A percentile compares a stretch with the other conserved stretches of the same genome.
These are phyloP conservation scores for Mucor ambiguus DNA, from an alignment of 371 early-diverging fungal species.

Conservation along the genomic window DNA sequence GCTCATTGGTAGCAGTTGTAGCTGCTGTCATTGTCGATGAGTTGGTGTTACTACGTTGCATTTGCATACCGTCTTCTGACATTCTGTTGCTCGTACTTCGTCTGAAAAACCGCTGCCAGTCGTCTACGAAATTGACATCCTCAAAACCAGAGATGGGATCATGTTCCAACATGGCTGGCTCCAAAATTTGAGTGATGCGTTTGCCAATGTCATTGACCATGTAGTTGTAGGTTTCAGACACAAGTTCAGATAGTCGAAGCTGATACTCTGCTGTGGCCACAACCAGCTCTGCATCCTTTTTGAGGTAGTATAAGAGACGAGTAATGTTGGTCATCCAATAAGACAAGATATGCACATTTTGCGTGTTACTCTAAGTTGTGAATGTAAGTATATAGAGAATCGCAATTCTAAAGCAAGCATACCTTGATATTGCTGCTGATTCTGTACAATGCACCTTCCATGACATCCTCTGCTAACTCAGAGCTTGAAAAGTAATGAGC, in stretches of 20 bases:
- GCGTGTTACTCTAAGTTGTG: slow-evolving; percentile 13
- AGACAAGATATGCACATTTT: slow-evolving; percentile 53
- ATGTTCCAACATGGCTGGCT: slow-evolving; percentile 71
- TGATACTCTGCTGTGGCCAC: slow-evolving; percentile 64
- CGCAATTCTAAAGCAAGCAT: too few species aligned
- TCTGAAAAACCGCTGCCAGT: slow-evolving; percentile 57
- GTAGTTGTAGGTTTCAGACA: slow-evolving; percentile 68
- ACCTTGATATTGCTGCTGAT: slow-evolving; percentile 48
- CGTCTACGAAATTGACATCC: slow-evolving; percentile 65
- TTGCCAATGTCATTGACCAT: slow-evolving; percentile 62
- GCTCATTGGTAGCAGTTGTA: neutral
- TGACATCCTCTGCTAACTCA: slow-evolving; percentile 72
- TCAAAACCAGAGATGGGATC: slow-evolving; percentile 70
- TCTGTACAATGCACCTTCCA: slow-evolving; percentile 60
- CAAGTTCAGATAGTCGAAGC: slow-evolving; percentile 65
- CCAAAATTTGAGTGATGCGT: slow-evolving; percentile 61
- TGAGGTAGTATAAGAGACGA: slow-evolving; percentile 77
- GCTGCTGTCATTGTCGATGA: slow-evolving; percentile 5
- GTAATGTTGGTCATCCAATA: slow-evolving; percentile 84
- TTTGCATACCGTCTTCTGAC: slow-evolving; percentile 1
- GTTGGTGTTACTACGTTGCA: slow-evolving; percentile 1
- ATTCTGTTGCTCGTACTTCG: slow-evolving; percentile 10
- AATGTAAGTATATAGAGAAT: neutral
- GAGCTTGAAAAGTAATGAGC: slow-evolving; percentile 77
- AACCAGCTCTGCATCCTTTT: slow-evolving; percentile 77